Conservation (phyloP, 805 yeast genomes). For the Starmerella gropengiesseri region DNA sequence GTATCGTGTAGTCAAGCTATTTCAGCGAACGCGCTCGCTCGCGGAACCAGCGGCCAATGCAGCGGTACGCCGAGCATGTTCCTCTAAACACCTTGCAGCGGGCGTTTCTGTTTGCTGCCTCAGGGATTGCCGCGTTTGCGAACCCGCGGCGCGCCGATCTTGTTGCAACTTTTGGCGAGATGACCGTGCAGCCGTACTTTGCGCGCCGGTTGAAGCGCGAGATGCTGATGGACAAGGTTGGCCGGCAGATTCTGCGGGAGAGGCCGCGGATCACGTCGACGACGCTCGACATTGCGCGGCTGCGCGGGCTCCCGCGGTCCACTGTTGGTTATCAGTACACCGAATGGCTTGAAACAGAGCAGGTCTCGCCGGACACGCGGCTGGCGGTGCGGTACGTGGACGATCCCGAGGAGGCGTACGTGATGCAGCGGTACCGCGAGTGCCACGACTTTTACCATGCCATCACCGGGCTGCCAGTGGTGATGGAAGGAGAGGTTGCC, state of each 20-base stretch:
- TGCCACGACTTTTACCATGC: conserved; percentile 97
- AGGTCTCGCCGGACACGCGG: conserved; percentile 88
- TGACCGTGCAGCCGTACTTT: conserved; percentile 66
- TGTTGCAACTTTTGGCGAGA: conserved; percentile 55
- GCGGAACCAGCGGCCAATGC: conserved; percentile 10
- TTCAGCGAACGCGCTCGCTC: not conserved
- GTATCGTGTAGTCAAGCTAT: not conserved
- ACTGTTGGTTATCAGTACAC: conserved; percentile 74
- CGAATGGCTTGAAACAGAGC: conserved; percentile 73
- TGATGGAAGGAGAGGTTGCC: conserved; percentile 93
- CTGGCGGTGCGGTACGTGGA: conserved; percentile 79
- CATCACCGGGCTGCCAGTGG: conserved; percentile 76
- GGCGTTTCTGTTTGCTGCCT: conserved; percentile 50
- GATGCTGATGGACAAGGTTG: conserved; percentile 67
- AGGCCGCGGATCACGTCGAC: conserved; percentile 74
- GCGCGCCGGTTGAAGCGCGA: conserved; percentile 50
- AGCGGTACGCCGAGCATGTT: conserved; percentile 31
- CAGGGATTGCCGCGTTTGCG: conserved; percentile 61
- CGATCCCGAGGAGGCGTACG: conserved; percentile 81
- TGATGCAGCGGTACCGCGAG: conserved; percentile 89
- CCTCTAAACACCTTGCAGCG: conserved; percentile 60
- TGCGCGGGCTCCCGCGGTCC: conserved; percentile 50
- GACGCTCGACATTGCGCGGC: conserved; percentile 50
- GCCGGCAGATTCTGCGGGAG: conserved; percentile 67
- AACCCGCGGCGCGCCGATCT: conserved; percentile 34